Base-by-base conservation (phyloP, 1,284 basidiomycete genomes). In the Cutaneotrichosporon dermatis region DNA sequence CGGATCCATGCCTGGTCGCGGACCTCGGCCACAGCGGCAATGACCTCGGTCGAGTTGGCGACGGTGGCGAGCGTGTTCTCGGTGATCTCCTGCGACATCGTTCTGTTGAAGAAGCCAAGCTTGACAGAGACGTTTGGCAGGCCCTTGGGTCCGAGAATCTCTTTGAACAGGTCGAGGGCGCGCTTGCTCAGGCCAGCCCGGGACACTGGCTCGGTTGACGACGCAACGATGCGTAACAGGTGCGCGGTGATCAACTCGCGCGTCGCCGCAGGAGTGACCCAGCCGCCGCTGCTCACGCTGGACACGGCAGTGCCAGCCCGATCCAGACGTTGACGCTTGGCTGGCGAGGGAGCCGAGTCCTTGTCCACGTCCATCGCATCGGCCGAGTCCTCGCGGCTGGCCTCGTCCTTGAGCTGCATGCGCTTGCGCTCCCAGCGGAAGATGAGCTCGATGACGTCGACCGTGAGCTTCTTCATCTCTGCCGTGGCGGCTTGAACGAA, bases 101-200 rank as follows among this genome's bases (percentile, higher is more conserved):
- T 83, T 49, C 90, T 83, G 58, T 87, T 84, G 79, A 97, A 96
- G 77, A 88, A 96, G 55, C 87, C 86, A 48, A 98, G 80, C 67
- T 97, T 96, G 63, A 98, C 88, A 9, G 89, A 89, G 12, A 98
- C 92, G 70, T 95, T 92, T n/a, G 84, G 86, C 89, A 96, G 92
- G 13, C 92, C 92, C 54, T 84, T 85, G 0, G 88, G 86, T 2
- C 88, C 85, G 34, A 94, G 83, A 67, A 97, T 86, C 66, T 85
- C 82, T 70, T 89, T 87, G 60, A 99, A 82, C n/a, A 96, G 80
- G 5, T 83, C 79, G 54, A 97, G 81, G 0, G 92, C 91, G 61
- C 90, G 86, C 45, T 88, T 84, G 45, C 90, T 83, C 15, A 94
- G 81, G 16, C 83, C 82, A 25, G 80, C 82, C 58, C 85, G 84